Evolutionary conservation across 129 eudicot genomes (phyloP), one percentile per base, ranked within the genome.

Genomic region (Kitagawia praeruptora): DNA sequence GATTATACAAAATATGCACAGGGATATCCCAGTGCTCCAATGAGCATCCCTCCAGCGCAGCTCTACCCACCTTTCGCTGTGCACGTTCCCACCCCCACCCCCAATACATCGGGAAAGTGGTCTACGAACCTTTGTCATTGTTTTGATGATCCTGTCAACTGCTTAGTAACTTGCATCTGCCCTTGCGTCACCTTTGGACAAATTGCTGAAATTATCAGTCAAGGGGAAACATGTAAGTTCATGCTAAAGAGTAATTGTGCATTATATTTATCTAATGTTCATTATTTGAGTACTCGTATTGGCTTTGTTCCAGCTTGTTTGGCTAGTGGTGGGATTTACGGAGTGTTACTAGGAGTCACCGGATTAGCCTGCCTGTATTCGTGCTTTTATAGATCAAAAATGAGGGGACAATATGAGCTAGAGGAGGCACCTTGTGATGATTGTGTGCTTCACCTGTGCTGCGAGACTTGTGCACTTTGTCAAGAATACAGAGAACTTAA

Each of bases 381-480:
- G 7, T 72, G 76, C 34, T 72, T 72, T 72, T 72, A 72, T 8
- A 18, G 76, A 41, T 72, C 76, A 23, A 72, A 51, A 72, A 34
- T 72, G 76, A 72, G 76, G 49, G 76, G 76, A 23, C 49, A 72
- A 4, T 72, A 72, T 41, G 76, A 72, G 45, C 76, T 72, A 12
- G 76, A 72, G 76, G 58, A 42, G 69, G 40, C 69, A 25, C 71
- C 72, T 1, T 80, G 70, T 11, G 69, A 31, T 2, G 84, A 82
- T 40, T 84, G 87, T 16, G 63, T 77, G 54, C 79, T 81, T 56
- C 87, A 84, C 51, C 74, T 38, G 61, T 84, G 81, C 46, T 84
- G 87, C 45, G 87, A 81, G 78, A 54, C 69, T 8, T 84, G 87
- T 78, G 85, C 87, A 6, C 87, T 84, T 45, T 84, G 87, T 70